Evolutionary conservation across 768 basidiomycete genomes (phyloP).

Genomic region (Psilocybe sp.): DNA sequence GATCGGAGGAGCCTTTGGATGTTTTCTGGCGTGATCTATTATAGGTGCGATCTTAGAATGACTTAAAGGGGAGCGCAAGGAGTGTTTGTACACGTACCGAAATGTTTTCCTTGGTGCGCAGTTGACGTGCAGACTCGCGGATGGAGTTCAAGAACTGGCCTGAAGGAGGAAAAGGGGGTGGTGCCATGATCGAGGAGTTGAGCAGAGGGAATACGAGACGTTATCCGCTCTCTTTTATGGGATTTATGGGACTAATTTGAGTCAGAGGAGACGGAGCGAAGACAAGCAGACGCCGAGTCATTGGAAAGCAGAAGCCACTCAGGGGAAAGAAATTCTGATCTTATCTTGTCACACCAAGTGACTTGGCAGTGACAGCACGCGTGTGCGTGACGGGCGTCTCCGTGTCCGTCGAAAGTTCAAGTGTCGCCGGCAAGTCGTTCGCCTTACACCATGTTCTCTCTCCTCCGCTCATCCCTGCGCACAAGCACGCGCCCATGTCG

Average conservation of each 20-base stretch:
- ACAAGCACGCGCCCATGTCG: neutral
- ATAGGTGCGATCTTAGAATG: neutral
- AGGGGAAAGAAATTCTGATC: too few species aligned
- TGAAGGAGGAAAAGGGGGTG: slow-evolving; percentile 40
- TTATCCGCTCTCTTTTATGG: neutral
- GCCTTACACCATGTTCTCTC: neutral
- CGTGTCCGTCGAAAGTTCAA: neutral
- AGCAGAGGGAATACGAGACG: neutral
- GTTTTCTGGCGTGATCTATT: slow-evolving; percentile 53
- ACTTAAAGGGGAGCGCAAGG: neutral
- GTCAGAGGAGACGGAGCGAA: too few species aligned
- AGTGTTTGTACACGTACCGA: slow-evolving; percentile 37
- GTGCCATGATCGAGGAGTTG: neutral
- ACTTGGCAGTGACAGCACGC: too few species aligned
- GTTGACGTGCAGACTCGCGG: slow-evolving; percentile 45
- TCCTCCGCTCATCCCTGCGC: neutral
- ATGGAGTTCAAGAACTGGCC: slow-evolving; percentile 50
- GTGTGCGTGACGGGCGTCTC: too few species aligned
- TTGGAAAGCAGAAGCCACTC: too few species aligned
- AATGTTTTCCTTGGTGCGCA: slow-evolving; percentile 48
- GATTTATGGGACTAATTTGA: too few species aligned
- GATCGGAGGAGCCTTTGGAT: slow-evolving; percentile 66
- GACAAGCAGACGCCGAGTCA: too few species aligned
- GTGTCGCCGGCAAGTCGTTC: neutral
- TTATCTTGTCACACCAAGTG: too few species aligned